Evolutionary conservation across 116 monocot species (phyloP).

Genomic region (Zostera marina): DNA sequence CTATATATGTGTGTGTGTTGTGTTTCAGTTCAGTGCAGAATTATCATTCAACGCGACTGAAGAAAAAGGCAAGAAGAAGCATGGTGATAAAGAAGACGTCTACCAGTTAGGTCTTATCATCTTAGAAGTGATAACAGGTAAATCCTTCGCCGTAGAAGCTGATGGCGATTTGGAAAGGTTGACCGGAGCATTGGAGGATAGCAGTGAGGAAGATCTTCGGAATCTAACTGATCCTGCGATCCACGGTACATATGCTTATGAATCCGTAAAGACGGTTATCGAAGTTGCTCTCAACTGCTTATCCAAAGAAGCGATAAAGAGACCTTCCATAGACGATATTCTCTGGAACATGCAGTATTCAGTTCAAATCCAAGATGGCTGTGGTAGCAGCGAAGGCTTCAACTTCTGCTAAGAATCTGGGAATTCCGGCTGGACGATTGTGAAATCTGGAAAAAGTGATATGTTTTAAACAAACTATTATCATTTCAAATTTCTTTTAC

Average conservation of each 20-base stretch:
- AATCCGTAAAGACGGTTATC: conserved; percentile 45
- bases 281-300: conserved; percentile 51
- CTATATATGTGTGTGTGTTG: background rate
- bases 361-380: conserved; percentile 68
- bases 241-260: conserved; percentile 45
- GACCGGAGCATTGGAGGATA: conserved; percentile 22
- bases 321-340: conserved; percentile 80
- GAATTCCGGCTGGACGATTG: background rate
- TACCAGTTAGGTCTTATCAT: conserved; percentile 38
- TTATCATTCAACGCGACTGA: conserved; percentile 3
- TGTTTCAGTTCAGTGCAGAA: conserved; percentile 5
- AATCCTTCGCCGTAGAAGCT: background rate
- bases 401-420: conserved; percentile 15
- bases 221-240: conserved; percentile 35
- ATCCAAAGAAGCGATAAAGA: conserved; percentile 26
- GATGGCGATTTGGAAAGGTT: conserved; percentile 13
- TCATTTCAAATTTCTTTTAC: no score
- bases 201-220: conserved; percentile 7
- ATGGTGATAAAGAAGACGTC: conserved; percentile 38
- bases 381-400: conserved; percentile 53
- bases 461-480: no score
- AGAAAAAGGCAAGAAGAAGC: conserved; percentile 6
- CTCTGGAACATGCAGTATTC: conserved; percentile 88
- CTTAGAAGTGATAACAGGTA: conserved; percentile 37
- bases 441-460: no score